These are phyloP conservation scores for Boletellus deceptivus DNA, from an alignment of 1,284 basidiomycete genomes.

Conservation along the genomic window DNA sequence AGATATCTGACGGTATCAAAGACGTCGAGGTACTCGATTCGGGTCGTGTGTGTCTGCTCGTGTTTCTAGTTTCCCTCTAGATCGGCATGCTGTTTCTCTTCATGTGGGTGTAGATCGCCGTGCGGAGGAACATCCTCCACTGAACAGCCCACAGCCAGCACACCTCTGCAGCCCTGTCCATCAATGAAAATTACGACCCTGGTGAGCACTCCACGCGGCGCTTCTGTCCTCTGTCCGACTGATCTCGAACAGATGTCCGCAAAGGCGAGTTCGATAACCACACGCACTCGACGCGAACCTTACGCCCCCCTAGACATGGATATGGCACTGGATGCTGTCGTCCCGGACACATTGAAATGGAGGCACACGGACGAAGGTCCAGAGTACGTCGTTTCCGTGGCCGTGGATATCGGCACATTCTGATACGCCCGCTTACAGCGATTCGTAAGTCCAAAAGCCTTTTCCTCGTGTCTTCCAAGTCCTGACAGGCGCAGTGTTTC, in stretches of 20 bases:
- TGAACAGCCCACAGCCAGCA: constrained; percentile 62
- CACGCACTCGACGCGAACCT: background rate
- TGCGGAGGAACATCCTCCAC: background rate
- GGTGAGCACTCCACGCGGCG: constrained; percentile 19
- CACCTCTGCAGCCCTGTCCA: constrained; percentile 84
- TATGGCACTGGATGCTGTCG: constrained; percentile 83
- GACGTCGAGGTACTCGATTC: constrained; percentile 54
- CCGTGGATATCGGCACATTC: constrained; percentile 2
- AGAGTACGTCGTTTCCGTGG: constrained; percentile 55
- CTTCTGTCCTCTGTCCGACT: constrained; percentile 2
- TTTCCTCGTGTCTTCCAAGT: background rate
- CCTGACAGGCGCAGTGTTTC: constrained; percentile 57
- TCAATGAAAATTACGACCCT: constrained; percentile 83
- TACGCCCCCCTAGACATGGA: constrained; percentile 60
- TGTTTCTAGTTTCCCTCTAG: constrained; percentile 34
- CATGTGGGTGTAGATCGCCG: constrained; percentile 48
- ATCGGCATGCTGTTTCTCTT: constrained; percentile 74
- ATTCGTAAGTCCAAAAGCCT: constrained; percentile 55
- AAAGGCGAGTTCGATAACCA: constrained; percentile 37
- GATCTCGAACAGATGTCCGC: constrained; percentile 51
- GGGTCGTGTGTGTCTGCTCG: background rate
- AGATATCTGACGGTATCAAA: constrained; percentile 74
- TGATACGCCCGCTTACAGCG: constrained; percentile 41
- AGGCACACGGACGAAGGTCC: constrained; percentile 88
- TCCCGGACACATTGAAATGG: constrained; percentile 88